Percentiles rank a stretch among this genome's conserved stretches.
phyloP scores from a whole-genome alignment of 1,284 basidiomycete genomes.

The Ustilago trichophora region DNA sequence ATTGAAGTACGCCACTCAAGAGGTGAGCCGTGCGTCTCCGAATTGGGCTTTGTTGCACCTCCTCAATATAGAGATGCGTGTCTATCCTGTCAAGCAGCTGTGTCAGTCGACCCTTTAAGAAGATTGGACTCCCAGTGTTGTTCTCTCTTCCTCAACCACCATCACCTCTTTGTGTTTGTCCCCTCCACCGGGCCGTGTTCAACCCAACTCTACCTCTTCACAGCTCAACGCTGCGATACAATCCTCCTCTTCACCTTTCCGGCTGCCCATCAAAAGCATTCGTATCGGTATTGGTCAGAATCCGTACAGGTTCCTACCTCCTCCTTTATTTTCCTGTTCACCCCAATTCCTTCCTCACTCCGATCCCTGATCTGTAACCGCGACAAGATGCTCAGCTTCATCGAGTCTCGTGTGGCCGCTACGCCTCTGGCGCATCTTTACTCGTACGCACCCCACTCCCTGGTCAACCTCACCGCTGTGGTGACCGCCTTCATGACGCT shows the following conservation, averaged over 20 bases:
- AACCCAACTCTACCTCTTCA: slow-evolving; percentile 15
- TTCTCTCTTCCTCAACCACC: slow-evolving; percentile 3
- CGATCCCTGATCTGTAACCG: too few species aligned
- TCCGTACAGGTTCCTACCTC: too few species aligned
- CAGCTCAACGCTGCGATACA: slow-evolving; percentile 46
- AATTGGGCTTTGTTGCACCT: too few species aligned
- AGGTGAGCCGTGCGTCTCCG: slow-evolving; percentile 13
- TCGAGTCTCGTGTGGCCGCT: slow-evolving; percentile 16
- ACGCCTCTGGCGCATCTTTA: slow-evolving; percentile 41
- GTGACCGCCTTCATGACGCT: slow-evolving; percentile 22
- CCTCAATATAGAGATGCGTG: too few species aligned
- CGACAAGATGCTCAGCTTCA: slow-evolving; percentile 19
- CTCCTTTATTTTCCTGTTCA: too few species aligned
- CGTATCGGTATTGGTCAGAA: too few species aligned
- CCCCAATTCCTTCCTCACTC: too few species aligned
- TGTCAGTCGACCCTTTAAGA: too few species aligned
- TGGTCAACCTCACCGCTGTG: slow-evolving; percentile 30
- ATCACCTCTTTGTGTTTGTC: slow-evolving; percentile 13
- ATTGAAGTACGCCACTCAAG: neutral
- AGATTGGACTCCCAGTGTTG: neutral
- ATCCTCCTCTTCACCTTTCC: too few species aligned
- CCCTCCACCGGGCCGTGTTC: slow-evolving; percentile 17
- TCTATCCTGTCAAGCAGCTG: too few species aligned
- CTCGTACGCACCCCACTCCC: slow-evolving; percentile 18
- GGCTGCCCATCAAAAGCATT: too few species aligned